Conservation (phyloP, 768 basidiomycete genomes). For the Boletus tylopilopsis region DNA sequence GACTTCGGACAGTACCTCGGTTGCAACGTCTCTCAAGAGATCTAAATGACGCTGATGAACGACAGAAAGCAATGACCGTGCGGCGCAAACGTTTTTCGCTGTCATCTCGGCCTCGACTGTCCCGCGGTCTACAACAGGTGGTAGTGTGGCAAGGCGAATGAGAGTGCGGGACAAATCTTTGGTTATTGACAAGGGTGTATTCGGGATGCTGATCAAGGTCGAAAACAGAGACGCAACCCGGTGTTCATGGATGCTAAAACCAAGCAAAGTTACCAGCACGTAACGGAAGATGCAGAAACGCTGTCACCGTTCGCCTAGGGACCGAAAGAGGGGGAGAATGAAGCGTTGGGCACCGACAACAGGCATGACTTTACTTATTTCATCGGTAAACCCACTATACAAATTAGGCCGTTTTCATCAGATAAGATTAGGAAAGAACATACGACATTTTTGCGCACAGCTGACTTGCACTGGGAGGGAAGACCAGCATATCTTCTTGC, state of each 20-base stretch:
- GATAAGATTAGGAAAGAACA: constrained; percentile 22
- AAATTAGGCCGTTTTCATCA: neutral
- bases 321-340: constrained; percentile 47
- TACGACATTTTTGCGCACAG: constrained; percentile 47
- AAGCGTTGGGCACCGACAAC: constrained; percentile 58
- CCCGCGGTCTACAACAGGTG: neutral
- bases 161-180: constrained; percentile 22
- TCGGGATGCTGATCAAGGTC: constrained; percentile 27
- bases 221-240: constrained; percentile 27
- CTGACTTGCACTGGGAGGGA: constrained; percentile 40
- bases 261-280: neutral
- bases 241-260: constrained; percentile 31
- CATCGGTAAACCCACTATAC: constrained; percentile 44
- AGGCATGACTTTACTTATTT: constrained; percentile 39
- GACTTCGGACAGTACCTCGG: constrained; percentile 33
- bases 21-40: constrained; percentile 41
- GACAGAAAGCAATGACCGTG: constrained; percentile 43
- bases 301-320: constrained; percentile 40
- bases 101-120: neutral
- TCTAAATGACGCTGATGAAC: constrained; percentile 65
- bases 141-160: constrained; percentile 16
- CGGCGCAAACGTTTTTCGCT: constrained; percentile 6
- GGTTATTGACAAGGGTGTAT: constrained; percentile 19
- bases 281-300: neutral
- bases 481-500: constrained; percentile 51